Evolutionary conservation across 2,329 filamentous ascomycete species (phyloP), one percentile per base, ranked within the genome.

Genomic region (Scytalidium sp.): DNA sequence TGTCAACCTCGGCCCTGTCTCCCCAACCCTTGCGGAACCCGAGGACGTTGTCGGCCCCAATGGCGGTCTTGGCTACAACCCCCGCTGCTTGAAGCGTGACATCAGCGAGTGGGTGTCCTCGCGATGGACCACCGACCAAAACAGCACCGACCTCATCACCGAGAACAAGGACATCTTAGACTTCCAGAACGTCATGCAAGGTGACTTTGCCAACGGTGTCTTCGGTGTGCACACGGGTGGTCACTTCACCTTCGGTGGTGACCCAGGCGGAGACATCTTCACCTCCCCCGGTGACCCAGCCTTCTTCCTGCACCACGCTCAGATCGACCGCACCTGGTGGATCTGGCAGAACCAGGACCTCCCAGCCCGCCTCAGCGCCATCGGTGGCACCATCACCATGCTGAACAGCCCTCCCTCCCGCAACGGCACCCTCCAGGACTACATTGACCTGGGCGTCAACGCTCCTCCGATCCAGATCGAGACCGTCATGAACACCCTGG

Each of bases 331-430:
- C 11, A 63, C 73, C 43, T 75, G 73, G 60, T 75, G 71, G 60
- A 70, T 76, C 55, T 77, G 74, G 73, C 73, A 76, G 61, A 74
- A 72, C 49, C 67, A 73, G 19, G 68, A 75, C 56, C 68, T 62
- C 60, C 62, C 40, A 61, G 68, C 40, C 53, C 50, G 61, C 9
- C 44, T 51, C 29, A 53, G 58, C 25, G 56, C 53, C 22, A 57
- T 64, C 39, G 54, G 64, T 64, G 67, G 68, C 5, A 75, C 73
- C 1, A 69, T 72, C 45, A 74, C 72, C 0, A 56, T 73, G 56
- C 62, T 70, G 52, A 67, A 75, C 52, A 58, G 56, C 22, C 71
- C 72, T 0, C 65, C 67, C 1, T 72, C 67, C 44, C 63, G 66
- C 13, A 70, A 75, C 50, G 71, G 70, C 2, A 73, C 68, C 2